Base-by-base conservation (phyloP, 257 asterid species). In the Salvia rosmarinus region DNA sequence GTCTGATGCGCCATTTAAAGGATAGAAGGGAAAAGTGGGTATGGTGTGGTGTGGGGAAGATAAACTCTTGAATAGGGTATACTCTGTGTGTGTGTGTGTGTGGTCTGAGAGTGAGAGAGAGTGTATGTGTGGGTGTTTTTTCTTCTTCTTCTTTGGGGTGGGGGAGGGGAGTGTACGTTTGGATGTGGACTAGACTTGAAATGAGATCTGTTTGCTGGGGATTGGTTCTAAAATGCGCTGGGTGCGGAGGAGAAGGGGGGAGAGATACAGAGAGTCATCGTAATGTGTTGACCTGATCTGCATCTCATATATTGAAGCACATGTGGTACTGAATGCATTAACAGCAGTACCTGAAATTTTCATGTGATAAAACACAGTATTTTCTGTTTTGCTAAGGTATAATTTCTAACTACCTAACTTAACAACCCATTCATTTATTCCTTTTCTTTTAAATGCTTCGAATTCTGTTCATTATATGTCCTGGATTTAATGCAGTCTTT, bases 201-300 rank as follows among this genome's bases (percentile, higher is more conserved):
- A 60, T 35, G 70, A 79, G 83, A 84, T 85, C 83, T 85, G 79
- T n/a, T 46, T 37, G 68, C 42, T 47, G 57, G 73, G 23, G 68
- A 32, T 30, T 43, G 42, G 61, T 52, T 42, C 85, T 82, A 81
- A 73, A 49, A 16, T 84, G 88, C 91, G 83, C 84, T 25, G 81
- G 62, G 75, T 65, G 85, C 75, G 81, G 71, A 78, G 84, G 75
- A 35, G 21, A 67, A 61, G 55, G 68, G 30, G 60, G n/a, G n/a
- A n/a, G n/a, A n/a, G n/a, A n/a, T n/a, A n/a, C n/a, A n/a, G n/a
- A n/a, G n/a, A n/a, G 77, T 64, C 55, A 51, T 42, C n/a, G n/a
- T n/a, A n/a, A n/a, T 20, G 42, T 66, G 78, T 74, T 77, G 75
- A 75, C 80, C 16, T 47, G 72, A 47, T 58, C 23, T 61, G 30